Evolutionary conservation across 1,139 yeast species (phyloP), one percentile per base, ranked within the genome.

Genomic region (Yamadazyma jaroonii): DNA sequence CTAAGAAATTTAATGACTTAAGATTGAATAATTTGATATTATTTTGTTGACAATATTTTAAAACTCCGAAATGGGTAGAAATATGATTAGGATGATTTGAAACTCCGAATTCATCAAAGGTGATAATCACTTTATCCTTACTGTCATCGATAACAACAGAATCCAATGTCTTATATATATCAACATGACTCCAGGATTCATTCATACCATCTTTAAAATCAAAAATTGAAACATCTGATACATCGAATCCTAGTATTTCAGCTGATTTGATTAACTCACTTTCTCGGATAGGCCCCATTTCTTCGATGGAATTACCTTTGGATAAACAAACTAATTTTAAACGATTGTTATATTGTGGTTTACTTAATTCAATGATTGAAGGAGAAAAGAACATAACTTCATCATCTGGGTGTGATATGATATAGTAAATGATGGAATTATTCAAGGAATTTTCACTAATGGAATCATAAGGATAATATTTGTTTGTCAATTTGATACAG

Each of bases 381-480:
- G 98, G 98, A 1, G 90, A 79, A 54, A 92, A 94, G 61, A 94
- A 94, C 98, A 94, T 94, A 40, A 89, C 92, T 61, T 94, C 99
- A 57, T 94, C 99, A 59, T 94, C 99, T 0, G 99, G 99, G 59
- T 94, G 99, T 1, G 96, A 96, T 30, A 89, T 82, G 13, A 92
- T 67, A 34, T 86, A 64, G 45, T 72, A 74, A 1, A 75, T 63
- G 1, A 63, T 56, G 27, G 65, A 56, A 43, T 68, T 58, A 13
- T 49, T 56, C 14, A 69, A 61, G 6, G 65, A 57, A 13, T 62
- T 55, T 2, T 68, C 62, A 3, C 29, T 12, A 23, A 69, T 55
- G 22, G 73, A 64, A 32, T 56, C 56, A 48, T 68, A 66, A 9
- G 74, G 73, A 41, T 63, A 68, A 3, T 45, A 34, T 4, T 52